These are phyloP conservation scores for Didymella segeticola DNA, from an alignment of 2,329 filamentous ascomycete genomes.

Conservation along the genomic window DNA sequence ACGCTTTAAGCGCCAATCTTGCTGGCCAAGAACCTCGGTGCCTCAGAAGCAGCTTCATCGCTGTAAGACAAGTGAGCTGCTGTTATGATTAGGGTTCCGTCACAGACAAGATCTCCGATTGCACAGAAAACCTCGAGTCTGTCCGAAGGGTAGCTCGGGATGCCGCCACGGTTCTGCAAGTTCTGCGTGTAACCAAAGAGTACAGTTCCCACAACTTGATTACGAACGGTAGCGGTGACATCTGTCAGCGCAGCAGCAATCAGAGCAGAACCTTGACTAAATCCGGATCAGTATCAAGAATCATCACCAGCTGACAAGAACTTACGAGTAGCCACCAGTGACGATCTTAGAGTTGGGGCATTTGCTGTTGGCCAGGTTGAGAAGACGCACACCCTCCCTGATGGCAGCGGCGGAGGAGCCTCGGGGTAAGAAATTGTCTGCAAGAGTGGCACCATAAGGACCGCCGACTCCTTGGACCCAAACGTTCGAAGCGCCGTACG, in stretches of 20 bases:
- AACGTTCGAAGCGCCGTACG: constrained; percentile 32
- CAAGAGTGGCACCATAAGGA: constrained; percentile 45
- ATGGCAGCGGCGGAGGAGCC: constrained; percentile 46
- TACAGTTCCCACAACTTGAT: constrained; percentile 48
- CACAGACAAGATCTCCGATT: constrained; percentile 45
- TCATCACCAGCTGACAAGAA: background rate
- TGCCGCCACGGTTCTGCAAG: constrained; percentile 45
- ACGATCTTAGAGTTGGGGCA: constrained; percentile 50
- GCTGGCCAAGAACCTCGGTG: constrained; percentile 35
- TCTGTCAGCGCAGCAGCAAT: constrained; percentile 45
- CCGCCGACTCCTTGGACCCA: constrained; percentile 46
- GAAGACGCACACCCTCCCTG: constrained; percentile 41
- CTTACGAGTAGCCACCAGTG: constrained; percentile 52
- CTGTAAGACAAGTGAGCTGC: constrained; percentile 44
- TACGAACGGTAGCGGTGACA: constrained; percentile 35
- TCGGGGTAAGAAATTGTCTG: constrained; percentile 41
- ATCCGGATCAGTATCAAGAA: background rate
- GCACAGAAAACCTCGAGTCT: constrained; percentile 48
- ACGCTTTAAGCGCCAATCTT: constrained; percentile 18
- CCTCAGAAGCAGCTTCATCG: constrained; percentile 31
- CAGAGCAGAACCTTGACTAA: constrained; percentile 50
- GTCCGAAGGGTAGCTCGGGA: constrained; percentile 43
- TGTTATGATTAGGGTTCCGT: constrained; percentile 43
- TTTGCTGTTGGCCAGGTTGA: constrained; percentile 46
- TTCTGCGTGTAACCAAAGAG: constrained; percentile 53